A percentile compares a stretch with the other conserved stretches of the same genome.
Evolutionary conservation across 1,139 yeast species (phyloP).

Genomic region (Zygosaccharomyces pseudobailii): DNA sequence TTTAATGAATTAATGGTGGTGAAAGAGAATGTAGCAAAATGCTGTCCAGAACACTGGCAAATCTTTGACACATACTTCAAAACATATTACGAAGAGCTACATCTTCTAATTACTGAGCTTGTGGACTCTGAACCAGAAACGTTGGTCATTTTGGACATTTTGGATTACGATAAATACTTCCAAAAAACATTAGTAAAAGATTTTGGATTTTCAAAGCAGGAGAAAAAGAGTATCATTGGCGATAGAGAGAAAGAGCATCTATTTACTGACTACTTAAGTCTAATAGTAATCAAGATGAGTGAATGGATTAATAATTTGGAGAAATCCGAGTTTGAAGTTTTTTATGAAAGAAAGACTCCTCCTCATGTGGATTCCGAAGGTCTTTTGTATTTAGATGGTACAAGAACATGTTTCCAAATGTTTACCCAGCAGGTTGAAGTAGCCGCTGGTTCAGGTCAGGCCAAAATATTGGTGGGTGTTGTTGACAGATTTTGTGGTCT

Average conservation of each 20-base stretch:
- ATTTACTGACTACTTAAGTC: conserved; percentile 66
- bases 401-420: conserved; percentile 75
- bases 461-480: conserved; percentile 77
- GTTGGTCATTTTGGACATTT: conserved; percentile 53
- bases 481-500: conserved; percentile 67
- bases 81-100: conserved; percentile 65
- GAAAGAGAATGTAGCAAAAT: conserved; percentile 50
- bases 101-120: conserved; percentile 56
- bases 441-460: conserved; percentile 83
- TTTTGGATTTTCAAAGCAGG: conserved; percentile 45
- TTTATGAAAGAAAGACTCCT: conserved; percentile 57
- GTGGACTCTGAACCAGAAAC: conserved; percentile 74
- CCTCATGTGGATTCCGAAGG: conserved; percentile 70
- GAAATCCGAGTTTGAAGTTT: conserved; percentile 57
- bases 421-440: conserved; percentile 86
- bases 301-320: conserved; percentile 77
- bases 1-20: conserved; percentile 73
- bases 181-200: conserved; percentile 45
- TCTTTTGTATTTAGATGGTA: conserved; percentile 59
- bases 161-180: conserved; percentile 74
- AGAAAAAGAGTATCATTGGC: conserved; percentile 55
- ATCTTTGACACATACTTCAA: conserved; percentile 58
- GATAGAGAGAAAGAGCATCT: conserved; percentile 58
- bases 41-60: conserved; percentile 70
- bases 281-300: conserved; percentile 64